Percentiles rank a stretch among this genome's conserved stretches.
Conservation (phyloP, 768 basidiomycete genomes). For the Suillus subaureus region DNA sequence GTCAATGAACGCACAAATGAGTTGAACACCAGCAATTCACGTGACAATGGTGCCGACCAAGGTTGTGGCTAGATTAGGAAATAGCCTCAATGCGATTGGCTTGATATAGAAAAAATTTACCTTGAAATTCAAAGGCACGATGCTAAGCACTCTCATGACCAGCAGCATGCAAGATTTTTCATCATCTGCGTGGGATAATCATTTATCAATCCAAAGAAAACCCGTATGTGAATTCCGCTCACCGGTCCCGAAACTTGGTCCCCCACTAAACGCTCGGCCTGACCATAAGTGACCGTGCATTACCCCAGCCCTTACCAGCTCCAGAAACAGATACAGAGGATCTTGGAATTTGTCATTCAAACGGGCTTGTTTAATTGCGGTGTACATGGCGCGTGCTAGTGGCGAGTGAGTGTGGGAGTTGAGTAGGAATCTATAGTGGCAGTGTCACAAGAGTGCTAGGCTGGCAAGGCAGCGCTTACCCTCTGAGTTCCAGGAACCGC, state of each 20-base stretch:
- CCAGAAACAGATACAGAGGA: constrained; percentile 90
- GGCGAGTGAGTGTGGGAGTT: constrained; percentile 89
- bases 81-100: constrained; percentile 3
- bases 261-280: constrained; percentile 85
- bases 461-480: constrained; percentile 51
- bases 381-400: constrained; percentile 89
- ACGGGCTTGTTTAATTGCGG: constrained; percentile 72
- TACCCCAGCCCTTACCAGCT: constrained; percentile 94
- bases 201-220: constrained; percentile 24
- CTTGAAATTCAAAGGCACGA: constrained; percentile 94
- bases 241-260: constrained; percentile 94
- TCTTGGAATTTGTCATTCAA: constrained; percentile 99
- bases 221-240: constrained; percentile 38
- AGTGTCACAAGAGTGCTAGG: constrained; percentile 12
- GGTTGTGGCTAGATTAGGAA: constrained; percentile 63
- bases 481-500: constrained; percentile 95
- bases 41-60: constrained; percentile 96
- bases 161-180: constrained; percentile 94
- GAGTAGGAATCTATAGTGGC: constrained; percentile 70
- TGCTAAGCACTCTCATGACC: constrained; percentile 95
- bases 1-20: constrained; percentile 93
- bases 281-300: constrained; percentile 95
- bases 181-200: constrained; percentile 59
- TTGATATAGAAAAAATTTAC: constrained; percentile 43
- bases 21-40: constrained; percentile 97